Base-by-base conservation (phyloP, 2,329 filamentous ascomycete species). In the Venturia asperata region DNA sequence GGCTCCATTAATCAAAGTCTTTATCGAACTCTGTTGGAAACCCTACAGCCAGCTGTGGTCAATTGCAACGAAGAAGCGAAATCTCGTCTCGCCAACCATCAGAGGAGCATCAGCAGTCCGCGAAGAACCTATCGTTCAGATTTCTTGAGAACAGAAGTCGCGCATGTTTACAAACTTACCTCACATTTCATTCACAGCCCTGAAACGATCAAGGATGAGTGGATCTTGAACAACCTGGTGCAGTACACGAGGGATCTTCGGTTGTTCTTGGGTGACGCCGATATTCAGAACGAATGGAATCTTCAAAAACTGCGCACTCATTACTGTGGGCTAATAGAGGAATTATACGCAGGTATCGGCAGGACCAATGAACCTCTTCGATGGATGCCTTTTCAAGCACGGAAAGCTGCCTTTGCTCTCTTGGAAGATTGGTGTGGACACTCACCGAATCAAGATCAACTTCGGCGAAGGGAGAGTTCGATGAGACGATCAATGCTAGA, bases 381-480 rank as follows among this genome's bases (percentile, higher is more conserved):
- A 41, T 99, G 94, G 93, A 94, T 99, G 85, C 92, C 94, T 0
- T 99, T 99, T 72, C 94, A 99, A 74, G 91, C 92, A 15, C 84
- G 95, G 49, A 96, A 97, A 74, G 97, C 94, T 5, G 90, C 93
- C 0, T 99, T 99, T 73, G 88, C 92, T 0, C 79, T 99, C 61
- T 97, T 99, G 92, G 94, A 99, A 76, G 93, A 97, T 69, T 99
- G 95, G 95, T 99, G 94, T 74, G 94, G 94, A 2, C 97, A 95
- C 74, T 96, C 92, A 9, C 91, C 92, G 0, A 96, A 97, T 68
- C 91, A 95, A 73, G 34, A 61, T 17, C 90, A 95, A 68, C 90
- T 96, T 49, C 85, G 87, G 5, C 87, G 88, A 66, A 84, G 91
- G 67, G 92, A 97, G 75, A 89, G 96, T 67, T 89, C 85, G 43